These are phyloP conservation scores for Chlamydomonas applanata DNA, from an alignment of 139 green algal genomes.

Conservation along the genomic window DNA sequence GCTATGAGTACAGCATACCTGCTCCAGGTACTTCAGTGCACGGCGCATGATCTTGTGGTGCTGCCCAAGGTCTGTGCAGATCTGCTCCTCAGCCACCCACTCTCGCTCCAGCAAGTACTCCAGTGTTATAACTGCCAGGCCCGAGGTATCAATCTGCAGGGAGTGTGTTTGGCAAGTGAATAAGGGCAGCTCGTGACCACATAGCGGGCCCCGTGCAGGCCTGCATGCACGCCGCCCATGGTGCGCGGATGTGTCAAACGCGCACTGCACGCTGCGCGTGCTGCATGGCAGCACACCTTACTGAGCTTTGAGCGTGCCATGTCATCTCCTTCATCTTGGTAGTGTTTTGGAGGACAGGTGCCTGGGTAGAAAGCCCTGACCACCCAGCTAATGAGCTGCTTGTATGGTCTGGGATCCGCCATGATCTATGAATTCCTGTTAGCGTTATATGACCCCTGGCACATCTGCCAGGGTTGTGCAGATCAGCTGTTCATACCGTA, in stretches of 20 bases:
- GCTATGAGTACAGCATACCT: too few species aligned
- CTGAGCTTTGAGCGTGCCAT: conserved; percentile 18
- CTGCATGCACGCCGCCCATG: too few species aligned
- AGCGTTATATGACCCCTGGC: too few species aligned
- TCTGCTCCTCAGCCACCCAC: conserved; percentile 28
- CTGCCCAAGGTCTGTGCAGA: conserved; percentile 15
- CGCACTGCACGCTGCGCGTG: too few species aligned
- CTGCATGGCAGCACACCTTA: conserved; percentile 22
- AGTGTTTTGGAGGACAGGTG: conserved; percentile 27
- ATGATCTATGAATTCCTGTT: too few species aligned
- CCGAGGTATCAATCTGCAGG: conserved; percentile 37
- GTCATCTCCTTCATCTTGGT: conserved; percentile 16
- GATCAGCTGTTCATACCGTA: too few species aligned
- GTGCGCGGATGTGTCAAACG: too few species aligned
- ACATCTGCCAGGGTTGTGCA: too few species aligned
- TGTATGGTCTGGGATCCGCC: not conserved
- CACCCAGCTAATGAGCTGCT: conserved; percentile 24
- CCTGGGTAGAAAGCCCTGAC: conserved; percentile 38
- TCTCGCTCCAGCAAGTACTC: conserved; percentile 36
- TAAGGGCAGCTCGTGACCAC: too few species aligned
- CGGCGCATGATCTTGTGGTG: conserved; percentile 34
- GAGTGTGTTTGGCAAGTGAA: too few species aligned
- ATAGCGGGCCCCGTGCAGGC: too few species aligned
- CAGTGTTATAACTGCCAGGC: conserved; percentile 35
- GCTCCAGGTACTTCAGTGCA: conserved; percentile 41